phyloP scores from a whole-genome alignment of 2,329 filamentous ascomycete genomes.

The Plenodomus lindquistii region DNA sequence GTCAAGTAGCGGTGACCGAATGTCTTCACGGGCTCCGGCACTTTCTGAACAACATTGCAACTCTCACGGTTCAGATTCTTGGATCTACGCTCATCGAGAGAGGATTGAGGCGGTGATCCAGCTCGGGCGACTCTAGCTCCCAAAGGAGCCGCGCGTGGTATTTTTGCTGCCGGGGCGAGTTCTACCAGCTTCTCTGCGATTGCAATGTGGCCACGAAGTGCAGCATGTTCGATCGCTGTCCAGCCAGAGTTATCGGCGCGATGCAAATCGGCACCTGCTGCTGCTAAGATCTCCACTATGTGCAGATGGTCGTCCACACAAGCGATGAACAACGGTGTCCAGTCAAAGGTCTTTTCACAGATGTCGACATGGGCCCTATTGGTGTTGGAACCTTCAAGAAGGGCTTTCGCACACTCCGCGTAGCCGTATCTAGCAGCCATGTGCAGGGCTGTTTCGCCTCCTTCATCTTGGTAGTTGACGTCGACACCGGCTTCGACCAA shows the following conservation, averaged over 20 bases:
- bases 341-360: conserved; percentile 81
- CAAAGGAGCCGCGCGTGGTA: conserved; percentile 28
- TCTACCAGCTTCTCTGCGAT: conserved; percentile 73
- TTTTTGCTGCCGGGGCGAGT: conserved; percentile 51
- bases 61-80: conserved; percentile 45
- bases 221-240: conserved; percentile 92
- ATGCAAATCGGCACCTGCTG: conserved; percentile 75
- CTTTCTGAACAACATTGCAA: conserved; percentile 47
- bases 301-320: conserved; percentile 82
- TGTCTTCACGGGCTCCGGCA: conserved; percentile 82
- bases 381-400: conserved; percentile 70
- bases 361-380: conserved; percentile 79
- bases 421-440: conserved; percentile 89
- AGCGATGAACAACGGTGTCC: conserved; percentile 94
- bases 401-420: conserved; percentile 73
- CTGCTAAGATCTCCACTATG: conserved; percentile 76
- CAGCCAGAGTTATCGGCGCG: conserved; percentile 85
- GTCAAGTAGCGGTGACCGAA: conserved; percentile 96
- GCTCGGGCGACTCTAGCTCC: conserved; percentile 36
- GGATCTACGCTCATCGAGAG: conserved; percentile 55
- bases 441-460: conserved; percentile 89
- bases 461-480: conserved; percentile 89
- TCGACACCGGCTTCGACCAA: conserved; percentile 89
- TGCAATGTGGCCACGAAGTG: conserved; percentile 81
- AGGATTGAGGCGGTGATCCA: conserved; percentile 59